Evolutionary conservation across 805 yeast species (phyloP), one percentile per base, ranked within the genome.

Genomic region (Yarrowia sp.): DNA sequence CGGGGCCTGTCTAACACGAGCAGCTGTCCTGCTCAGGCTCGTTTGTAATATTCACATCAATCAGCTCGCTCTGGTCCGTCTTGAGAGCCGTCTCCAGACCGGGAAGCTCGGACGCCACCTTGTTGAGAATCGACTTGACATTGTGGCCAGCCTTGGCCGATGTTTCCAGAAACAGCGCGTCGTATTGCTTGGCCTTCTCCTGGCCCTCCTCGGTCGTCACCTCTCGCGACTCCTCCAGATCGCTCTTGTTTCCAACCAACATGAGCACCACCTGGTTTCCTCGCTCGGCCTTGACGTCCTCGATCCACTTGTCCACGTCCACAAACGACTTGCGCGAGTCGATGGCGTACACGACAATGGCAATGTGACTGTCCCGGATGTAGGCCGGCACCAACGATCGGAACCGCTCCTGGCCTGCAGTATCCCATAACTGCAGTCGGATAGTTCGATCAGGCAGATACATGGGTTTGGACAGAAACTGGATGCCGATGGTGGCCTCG

Each of bases 351-450:
- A 96, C 97, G 28, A 95, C 87, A 52, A 95, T 96, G 0, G 99
- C 98, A n/a, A 95, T 98, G 71, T 92, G 92, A 16, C 96, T 89
- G 76, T 95, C 99, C 70, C 99, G 82, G 67, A 95, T 95, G 73
- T 95, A 95, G 11, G 96, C 88, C 3, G 99, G 99, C 65, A 95
- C 93, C 74, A 95, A 82, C 17, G 96, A 89, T 72, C 98, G 82
- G 80, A 95, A 95, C 70, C 99, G 80, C 76, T 95, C 99, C 77
- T 92, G 98, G 16, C 98, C 97, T 1, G 97, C 97, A 4, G 98
- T 92, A 75, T 92, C 98, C 98, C 99, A 95, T 66, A 95, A 79
- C 78, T 95, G 99, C 68, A 95, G 81, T 71, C 99, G 83, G 43
- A 95, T 90, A 3, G 99, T 95, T 70, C 93, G 92, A 76, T 95